phyloP scores from a whole-genome alignment of 108 stramenopile species.

The Fragilaria radians region DNA sequence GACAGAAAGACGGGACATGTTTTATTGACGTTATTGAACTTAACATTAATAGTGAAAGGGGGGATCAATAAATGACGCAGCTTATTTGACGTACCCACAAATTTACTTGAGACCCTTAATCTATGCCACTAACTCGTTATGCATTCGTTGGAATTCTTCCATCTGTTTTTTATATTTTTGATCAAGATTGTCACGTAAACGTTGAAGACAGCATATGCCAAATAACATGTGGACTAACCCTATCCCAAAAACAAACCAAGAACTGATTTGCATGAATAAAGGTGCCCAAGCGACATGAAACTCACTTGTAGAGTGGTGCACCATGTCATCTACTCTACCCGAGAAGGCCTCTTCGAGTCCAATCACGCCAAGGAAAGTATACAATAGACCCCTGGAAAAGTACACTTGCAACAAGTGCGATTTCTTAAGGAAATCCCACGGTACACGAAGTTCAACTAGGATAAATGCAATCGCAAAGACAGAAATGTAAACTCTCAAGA shows the following conservation, averaged over 20 bases:
- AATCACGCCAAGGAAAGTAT: constrained; percentile 71
- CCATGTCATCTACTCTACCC: constrained; percentile 43
- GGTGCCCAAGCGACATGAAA: constrained; percentile 36
- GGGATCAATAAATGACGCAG: no score
- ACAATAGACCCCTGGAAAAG: constrained; percentile 60
- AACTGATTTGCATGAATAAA: constrained; percentile 52
- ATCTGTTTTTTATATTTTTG: constrained; percentile 45
- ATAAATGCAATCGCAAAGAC: constrained; percentile 58
- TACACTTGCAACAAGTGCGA: constrained; percentile 33
- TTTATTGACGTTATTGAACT: no score
- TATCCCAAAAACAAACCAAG: constrained; percentile 41
- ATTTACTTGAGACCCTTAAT: no score
- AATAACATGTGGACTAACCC: constrained; percentile 58
- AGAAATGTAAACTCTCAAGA: constrained; percentile 48
- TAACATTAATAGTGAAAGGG: no score
- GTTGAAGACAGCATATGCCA: constrained; percentile 62
- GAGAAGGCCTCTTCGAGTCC: constrained; percentile 65
- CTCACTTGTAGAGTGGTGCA: constrained; percentile 17
- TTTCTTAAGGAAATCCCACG: constrained; percentile 23
- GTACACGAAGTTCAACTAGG: constrained; percentile 41
- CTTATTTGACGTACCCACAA: no score
- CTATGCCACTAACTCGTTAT: no score
- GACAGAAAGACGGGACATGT: no score
- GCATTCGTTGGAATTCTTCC: no score
- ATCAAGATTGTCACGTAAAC: constrained; percentile 45